These are phyloP conservation scores for Neofusicoccum kwambonambiense DNA, from an alignment of 2,329 filamentous ascomycete genomes.

Conservation along the genomic window DNA sequence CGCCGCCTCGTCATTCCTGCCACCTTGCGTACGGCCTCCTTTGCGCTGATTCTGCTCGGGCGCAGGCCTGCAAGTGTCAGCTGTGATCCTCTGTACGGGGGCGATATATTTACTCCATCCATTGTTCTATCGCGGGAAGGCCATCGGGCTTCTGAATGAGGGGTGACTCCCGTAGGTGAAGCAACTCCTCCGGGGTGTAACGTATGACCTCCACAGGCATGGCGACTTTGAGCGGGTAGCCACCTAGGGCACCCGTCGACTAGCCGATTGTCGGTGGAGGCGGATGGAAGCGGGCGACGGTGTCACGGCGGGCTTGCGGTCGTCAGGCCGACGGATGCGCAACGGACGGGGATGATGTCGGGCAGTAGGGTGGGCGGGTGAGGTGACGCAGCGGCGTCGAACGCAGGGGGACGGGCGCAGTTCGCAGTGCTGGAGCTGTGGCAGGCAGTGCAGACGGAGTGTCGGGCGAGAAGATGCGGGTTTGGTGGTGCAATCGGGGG, in stretches of 20 bases:
- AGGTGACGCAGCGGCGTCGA: conserved; percentile 3
- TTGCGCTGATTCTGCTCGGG: conserved; percentile 25
- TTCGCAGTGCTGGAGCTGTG: conserved; percentile 5
- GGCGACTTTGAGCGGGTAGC: conserved; percentile 4
- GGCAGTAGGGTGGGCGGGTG: neutral
- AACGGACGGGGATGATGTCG: conserved; percentile 1
- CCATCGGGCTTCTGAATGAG: conserved; percentile 76
- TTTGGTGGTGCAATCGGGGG: neutral
- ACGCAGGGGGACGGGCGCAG: neutral
- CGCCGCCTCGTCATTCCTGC: conserved; percentile 21
- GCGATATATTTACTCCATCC: conserved; percentile 77
- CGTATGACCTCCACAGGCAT: conserved; percentile 30
- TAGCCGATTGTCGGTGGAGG: conserved; percentile 8
- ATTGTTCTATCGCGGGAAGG: conserved; percentile 84
- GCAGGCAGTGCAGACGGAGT: neutral
- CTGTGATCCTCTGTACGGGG: neutral
- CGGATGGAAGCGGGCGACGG: neutral
- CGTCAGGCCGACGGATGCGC: neutral
- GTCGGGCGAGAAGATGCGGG: neutral
- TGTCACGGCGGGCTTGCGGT: neutral
- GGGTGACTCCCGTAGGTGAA: conserved; percentile 75
- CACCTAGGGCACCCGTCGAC: conserved; percentile 9
- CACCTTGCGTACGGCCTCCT: conserved; percentile 29
- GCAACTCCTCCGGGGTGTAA: conserved; percentile 76
- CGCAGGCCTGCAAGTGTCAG: conserved; percentile 9